phyloP scores from a whole-genome alignment of 768 basidiomycete species.

The Filobasidium wieringae region DNA sequence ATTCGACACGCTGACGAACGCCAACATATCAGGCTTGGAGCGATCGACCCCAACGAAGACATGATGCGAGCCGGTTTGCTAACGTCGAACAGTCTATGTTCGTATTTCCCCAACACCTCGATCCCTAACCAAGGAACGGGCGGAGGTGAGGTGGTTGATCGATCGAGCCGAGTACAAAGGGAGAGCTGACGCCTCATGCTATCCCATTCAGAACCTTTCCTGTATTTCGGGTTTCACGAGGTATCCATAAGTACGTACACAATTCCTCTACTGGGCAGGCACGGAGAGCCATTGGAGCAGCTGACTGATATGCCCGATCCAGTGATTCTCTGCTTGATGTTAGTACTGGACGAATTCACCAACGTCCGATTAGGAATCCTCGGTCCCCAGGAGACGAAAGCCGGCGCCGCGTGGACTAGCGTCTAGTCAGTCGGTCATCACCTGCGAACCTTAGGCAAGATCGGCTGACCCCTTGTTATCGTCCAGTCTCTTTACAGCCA shows the following conservation, averaged over 20 bases:
- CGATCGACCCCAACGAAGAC: not conserved
- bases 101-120: not conserved
- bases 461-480: not conserved
- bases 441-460: not conserved
- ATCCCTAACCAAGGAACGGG: not conserved
- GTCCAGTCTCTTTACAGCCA: conserved; percentile 3
- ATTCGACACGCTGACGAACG: not conserved
- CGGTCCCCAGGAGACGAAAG: conserved; percentile 5
- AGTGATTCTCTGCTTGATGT: not conserved
- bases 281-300: too few relatives aligned
- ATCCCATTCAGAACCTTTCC: not conserved
- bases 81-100: not conserved
- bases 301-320: too few relatives aligned
- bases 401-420: conserved; percentile 5
- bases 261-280: too few relatives aligned
- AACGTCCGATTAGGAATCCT: conserved; percentile 6
- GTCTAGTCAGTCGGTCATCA: conserved; percentile 1
- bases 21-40: not conserved
- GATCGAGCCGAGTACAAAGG: not conserved
- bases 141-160: not conserved
- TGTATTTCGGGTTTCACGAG: conserved; percentile 1
- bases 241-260: not conserved
- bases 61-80: not conserved
- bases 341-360: conserved; percentile 4
- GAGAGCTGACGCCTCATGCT: not conserved